These are phyloP conservation scores for Cinnamomum micranthum DNA, from an alignment of 164 flowering plant species.

Conservation along the genomic window DNA sequence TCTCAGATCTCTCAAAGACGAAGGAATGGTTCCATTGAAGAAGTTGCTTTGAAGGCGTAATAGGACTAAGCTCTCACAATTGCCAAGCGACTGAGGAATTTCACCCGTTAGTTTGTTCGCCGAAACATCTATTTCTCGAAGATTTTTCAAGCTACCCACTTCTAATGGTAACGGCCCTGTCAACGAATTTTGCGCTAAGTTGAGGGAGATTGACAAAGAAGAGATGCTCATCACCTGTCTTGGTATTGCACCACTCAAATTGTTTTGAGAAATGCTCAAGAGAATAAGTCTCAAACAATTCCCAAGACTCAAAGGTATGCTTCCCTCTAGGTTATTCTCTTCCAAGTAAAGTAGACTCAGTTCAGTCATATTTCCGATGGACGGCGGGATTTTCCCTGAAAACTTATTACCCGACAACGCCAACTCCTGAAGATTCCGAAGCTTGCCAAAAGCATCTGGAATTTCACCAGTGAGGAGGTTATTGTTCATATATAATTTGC, in stretches of 20 bases:
- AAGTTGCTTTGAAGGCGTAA: conserved; percentile 20
- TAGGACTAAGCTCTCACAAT: conserved; percentile 8
- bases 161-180: conserved; percentile 28
- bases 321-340: conserved; percentile 2
- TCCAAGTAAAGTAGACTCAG: background rate
- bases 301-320: background rate
- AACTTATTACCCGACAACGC: conserved; percentile 16
- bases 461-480: conserved; percentile 27
- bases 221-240: conserved; percentile 25
- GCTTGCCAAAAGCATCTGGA: conserved; percentile 25
- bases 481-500: background rate
- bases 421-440: conserved; percentile 18
- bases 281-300: background rate
- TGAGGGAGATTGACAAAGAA: conserved; percentile 5
- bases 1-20: background rate
- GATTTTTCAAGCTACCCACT: conserved; percentile 24
- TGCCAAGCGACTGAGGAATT: conserved; percentile 17
- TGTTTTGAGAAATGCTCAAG: background rate
- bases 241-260: conserved; percentile 19
- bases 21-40: conserved; percentile 29
- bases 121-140: conserved; percentile 20
- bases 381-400: conserved; percentile 22
- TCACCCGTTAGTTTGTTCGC: conserved; percentile 29
- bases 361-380: conserved; percentile 22
- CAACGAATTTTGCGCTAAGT: conserved; percentile 22